Percentiles rank a stretch among this genome's conserved stretches.
Evolutionary conservation across 2,329 filamentous ascomycete species (phyloP).

Genomic region (Trichoderma semiorbis): DNA sequence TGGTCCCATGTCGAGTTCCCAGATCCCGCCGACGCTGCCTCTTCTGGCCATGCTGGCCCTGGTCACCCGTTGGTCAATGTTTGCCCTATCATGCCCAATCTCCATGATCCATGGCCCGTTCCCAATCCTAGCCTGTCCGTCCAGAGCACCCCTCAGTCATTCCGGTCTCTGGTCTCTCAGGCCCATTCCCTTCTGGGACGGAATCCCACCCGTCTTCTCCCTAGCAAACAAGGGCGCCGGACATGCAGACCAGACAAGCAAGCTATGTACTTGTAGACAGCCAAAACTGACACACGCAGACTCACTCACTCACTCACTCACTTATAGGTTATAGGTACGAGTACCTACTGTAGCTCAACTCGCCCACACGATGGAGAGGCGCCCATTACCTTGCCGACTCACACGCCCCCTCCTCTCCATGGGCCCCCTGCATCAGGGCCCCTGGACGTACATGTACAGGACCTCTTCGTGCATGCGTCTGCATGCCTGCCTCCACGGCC

Average conservation of each 20-base stretch:
- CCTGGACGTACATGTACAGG: slow-evolving; percentile 16
- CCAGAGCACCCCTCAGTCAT: background rate
- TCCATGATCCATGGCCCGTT: slow-evolving; percentile 11
- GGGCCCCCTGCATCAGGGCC: slow-evolving; percentile 12
- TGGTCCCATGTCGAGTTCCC: slow-evolving; percentile 13
- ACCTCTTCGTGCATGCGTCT: slow-evolving; percentile 18
- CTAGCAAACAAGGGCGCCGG: slow-evolving; percentile 18
- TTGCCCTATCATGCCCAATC: slow-evolving; percentile 18
- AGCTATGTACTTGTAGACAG: background rate
- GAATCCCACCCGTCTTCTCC: slow-evolving; percentile 16
- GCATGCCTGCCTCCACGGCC: slow-evolving; percentile 14
- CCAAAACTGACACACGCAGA: slow-evolving; percentile 6
- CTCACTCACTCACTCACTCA: background rate
- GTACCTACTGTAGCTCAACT: background rate
- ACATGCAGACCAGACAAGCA: slow-evolving; percentile 13
- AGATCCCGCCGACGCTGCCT: slow-evolving; percentile 20
- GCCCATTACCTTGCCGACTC: slow-evolving; percentile 4
- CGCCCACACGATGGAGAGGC: slow-evolving; percentile 1
- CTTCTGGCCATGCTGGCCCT: slow-evolving; percentile 14
- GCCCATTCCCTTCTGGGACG: slow-evolving; percentile 16
- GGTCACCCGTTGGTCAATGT: slow-evolving; percentile 14
- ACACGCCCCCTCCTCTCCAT: slow-evolving; percentile 8
- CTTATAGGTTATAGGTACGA: background rate
- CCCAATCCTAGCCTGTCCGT: background rate
- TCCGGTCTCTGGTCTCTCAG: background rate